Evolutionary conservation across 306 rosid genomes (phyloP), one percentile per base, ranked within the genome.

Genomic region (Castanea crenata): DNA sequence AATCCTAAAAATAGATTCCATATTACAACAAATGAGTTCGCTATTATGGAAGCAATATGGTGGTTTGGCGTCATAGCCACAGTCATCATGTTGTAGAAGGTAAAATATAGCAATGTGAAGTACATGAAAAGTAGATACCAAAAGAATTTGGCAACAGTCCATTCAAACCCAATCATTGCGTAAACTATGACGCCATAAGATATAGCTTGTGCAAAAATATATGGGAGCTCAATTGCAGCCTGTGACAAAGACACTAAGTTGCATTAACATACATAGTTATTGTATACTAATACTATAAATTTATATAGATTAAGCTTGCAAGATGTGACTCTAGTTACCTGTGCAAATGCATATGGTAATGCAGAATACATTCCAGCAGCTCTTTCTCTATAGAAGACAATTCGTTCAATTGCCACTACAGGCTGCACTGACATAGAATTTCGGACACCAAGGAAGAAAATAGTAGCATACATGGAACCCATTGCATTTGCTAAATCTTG

Each of bases 1-100:
- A 90, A 90, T 85, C 94, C 94, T 6, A 90, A 83, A 35, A 88
- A 88, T 77, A 90, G 86, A 52, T 88, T 90, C 91, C 91, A 88
- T 41, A 88, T 2, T 75, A 71, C 85, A 61, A 84, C 75, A 63
- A 88, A 86, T 20, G 88, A 83, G 18, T 88, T 46, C 56, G 89
- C 80, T 49, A 83, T 82, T 56, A 90, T 84, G 63, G 88, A 14
- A 70, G 89, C 86, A 59, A 90, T 78, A 49, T 90, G 91, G 86
- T 84, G 88, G 74, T 79, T 88, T 69, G 92, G 91, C 68, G 90
- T 88, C 71, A 86, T 75, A 11, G 86, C 94, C 32, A 90, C 90
- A 15, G 57, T 12, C 90, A 84, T 87, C 90, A 90, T 90, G 64
- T 91, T 91, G 18, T 82, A 90, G 83, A 75, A 90, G 80, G 88